Base-by-base conservation (phyloP, 257 asterid genomes). In the Primulina eburnea region DNA sequence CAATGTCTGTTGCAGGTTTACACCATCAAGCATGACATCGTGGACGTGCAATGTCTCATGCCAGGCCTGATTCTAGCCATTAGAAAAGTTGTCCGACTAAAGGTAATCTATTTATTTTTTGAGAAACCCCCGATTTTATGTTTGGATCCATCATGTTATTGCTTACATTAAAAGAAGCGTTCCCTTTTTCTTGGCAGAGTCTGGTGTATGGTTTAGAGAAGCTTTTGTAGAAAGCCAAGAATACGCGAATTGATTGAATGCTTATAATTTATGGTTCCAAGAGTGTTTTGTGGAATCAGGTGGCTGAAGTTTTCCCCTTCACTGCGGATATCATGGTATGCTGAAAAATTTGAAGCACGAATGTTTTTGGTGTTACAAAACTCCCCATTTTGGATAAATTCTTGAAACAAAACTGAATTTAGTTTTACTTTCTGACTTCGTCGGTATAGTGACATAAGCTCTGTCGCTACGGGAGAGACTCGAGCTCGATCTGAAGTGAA, bases 71-170 rank as follows among this genome's bases (percentile, higher is more conserved):
- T 91, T 73, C 80, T 89, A 30, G 97, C 95, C 60, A 87, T 89
- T 65, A 81, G 97, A 84, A 89, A 82, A 86, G 96, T 91, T 38
- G 92, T 87, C 66, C 97, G 96, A 71, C 84, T 89, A 47, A 89
- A 91, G 95, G 97, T 91, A 68, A 67, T 64, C 24, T 4, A 60
- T 21, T 14, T 72, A 26, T 14, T 21, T 18, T 11, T 17, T 2
- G 20, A 30, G 11, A 33, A 34, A 32, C n/a, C n/a, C 7, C 7
- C 26, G 26, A 24, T 24, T 24, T 24, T 5, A 1, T 68, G 24
- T 34, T 34, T 56, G 73, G 35, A 37, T 34, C 65, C 60, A 38
- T 55, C 37, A 30, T 69, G 60, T 58, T 18, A 66, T 8, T 12
- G 10, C 24, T 18, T 2, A 17, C 40, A 4, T n/a, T 65, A 33